Evolutionary conservation across 306 rosid genomes (phyloP), one percentile per base, ranked within the genome.

Genomic region (Prinsepia uniflora): DNA sequence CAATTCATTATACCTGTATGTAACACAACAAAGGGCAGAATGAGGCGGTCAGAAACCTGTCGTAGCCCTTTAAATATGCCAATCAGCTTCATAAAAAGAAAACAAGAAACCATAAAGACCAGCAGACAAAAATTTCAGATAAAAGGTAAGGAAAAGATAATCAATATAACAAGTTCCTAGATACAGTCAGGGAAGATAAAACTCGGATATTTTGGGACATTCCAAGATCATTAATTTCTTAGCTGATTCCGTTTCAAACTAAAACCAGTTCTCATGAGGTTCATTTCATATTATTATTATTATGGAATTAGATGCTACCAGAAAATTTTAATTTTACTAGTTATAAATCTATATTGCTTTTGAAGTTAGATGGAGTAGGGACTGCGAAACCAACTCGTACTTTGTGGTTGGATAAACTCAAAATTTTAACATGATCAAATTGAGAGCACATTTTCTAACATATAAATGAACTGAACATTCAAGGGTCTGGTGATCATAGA

Each of bases 1-100:
- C 53, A 78, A 55, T 70, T 91, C 96, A 75, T 94, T 91, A 69
- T 91, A 91, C 86, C 99, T 93, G 78, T 61, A 77, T 14, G 50
- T 13, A 73, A 70, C 22, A 39, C 36, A 70, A 60, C 14, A 72
- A 30, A 58, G 30, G 40, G 34, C 14, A 50, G 50, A 42, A 54
- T 63, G 17, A 36, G 40, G 54, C 62, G 17, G 50, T 80, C 69
- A 76, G 70, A 54, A 81, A 81, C 44, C 39, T 54, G 41, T 49
- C 58, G 66, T 45, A 18, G 53, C 68, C 68, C 65, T 14, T 34
- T 61, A 17, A 34, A 19, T 18, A 15, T 54, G 19, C 39, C 7
- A 54, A 50, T 30, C 49, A 61, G 30, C 70, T 39, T 36, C 63
- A 41, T 40, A 58, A 48, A 36, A 39, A 48, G 19, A 47, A 6